A percentile compares a stretch with the other conserved stretches of the same genome.
phyloP scores from a whole-genome alignment of 495 filamentous ascomycete genomes.

The Trichodelitschia bisporula region DNA sequence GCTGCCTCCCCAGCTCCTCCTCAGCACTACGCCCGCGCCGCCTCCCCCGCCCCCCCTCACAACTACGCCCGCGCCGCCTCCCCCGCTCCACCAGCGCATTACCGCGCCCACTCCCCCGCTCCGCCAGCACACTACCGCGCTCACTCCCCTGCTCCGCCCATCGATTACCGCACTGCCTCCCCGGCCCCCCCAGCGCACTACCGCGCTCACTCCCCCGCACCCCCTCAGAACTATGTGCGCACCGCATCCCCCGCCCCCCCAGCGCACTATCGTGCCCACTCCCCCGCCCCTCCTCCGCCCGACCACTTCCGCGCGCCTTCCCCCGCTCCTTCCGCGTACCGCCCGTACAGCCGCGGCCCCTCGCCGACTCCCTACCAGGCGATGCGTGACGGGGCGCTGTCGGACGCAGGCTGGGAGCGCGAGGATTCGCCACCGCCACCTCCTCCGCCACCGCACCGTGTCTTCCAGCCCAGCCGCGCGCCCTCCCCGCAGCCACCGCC shows the following conservation, averaged over 20 bases:
- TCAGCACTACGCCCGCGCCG: conserved; percentile 13
- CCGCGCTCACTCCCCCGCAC: conserved; percentile 14
- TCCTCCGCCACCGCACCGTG: conserved; percentile 11
- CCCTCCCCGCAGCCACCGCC: too few relatives aligned
- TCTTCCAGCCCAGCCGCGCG: conserved; percentile 1
- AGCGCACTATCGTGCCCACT: conserved; percentile 12
- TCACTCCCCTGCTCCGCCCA: too few relatives aligned
- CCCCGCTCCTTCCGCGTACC: conserved; percentile 7
- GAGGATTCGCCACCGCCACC: too few relatives aligned
- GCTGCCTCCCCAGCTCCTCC: conserved; percentile 20
- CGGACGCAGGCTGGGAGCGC: too few relatives aligned
- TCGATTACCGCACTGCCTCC: too few relatives aligned
- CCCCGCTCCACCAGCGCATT: conserved; percentile 6
- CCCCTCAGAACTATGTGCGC: conserved; percentile 9
- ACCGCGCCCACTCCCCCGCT: too few relatives aligned
- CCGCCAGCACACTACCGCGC: too few relatives aligned
- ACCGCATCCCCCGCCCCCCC: conserved; percentile 20
- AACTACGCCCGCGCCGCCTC: conserved; percentile 6
- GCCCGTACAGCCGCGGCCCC: too few relatives aligned
- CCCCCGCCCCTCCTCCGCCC: conserved; percentile 5
- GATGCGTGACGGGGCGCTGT: too few relatives aligned
- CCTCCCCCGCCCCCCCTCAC: conserved; percentile 5
- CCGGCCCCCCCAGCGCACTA: too few relatives aligned
- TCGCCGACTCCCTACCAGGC: too few relatives aligned
- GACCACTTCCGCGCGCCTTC: conserved; percentile 6